Base-by-base conservation (phyloP, 306 rosid species). In the Vicia villosa region DNA sequence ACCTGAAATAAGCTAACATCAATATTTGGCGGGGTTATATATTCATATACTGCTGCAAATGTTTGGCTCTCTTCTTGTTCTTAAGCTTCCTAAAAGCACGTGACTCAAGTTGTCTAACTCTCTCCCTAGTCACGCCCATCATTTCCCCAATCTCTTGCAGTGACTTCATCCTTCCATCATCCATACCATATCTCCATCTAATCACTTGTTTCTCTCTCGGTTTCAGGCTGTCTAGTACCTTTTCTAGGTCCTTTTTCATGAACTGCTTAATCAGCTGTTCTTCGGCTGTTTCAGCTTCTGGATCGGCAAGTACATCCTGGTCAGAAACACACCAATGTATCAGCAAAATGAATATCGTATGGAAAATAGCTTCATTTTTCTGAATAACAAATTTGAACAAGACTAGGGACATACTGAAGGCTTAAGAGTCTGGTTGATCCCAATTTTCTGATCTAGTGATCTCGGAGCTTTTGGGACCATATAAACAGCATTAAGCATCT, bases 151-250 rank as follows among this genome's bases (percentile, higher is more conserved):
- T 90, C 84, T 94, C 98, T 83, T 88, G 98, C 80, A 94, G 73
- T 58, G 98, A 85, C 85, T 87, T 94, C 91, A 86, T 83, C 83
- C 96, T 88, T 50, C 97, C 98, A 74, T 94, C 98, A 45, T 91
- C 98, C 97, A 94, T 80, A 13, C 98, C 98, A 63, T 82, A 94
- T 77, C 98, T 90, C 97, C 96, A 94, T 82, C 88, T 80, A 69
- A 94, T 81, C 50, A 88, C 95, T 76, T 88, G 94, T 66, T 65
- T 81, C 87, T 94, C 98, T 76, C 97, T 91, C 22, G 85, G 82
- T 70, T 79, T 87, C 10, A 94, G 96, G 74, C 89, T 76, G 76
- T 90, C 95, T 74, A 94, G 82, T 36, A 86, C 92, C 73, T 82
- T 83, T 28, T 84, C 88, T 64, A 94, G 83, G 66, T 94, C 98